Conservation (phyloP, 2,329 filamentous ascomycete species). For the Ophiocordyceps robertsii region DNA sequence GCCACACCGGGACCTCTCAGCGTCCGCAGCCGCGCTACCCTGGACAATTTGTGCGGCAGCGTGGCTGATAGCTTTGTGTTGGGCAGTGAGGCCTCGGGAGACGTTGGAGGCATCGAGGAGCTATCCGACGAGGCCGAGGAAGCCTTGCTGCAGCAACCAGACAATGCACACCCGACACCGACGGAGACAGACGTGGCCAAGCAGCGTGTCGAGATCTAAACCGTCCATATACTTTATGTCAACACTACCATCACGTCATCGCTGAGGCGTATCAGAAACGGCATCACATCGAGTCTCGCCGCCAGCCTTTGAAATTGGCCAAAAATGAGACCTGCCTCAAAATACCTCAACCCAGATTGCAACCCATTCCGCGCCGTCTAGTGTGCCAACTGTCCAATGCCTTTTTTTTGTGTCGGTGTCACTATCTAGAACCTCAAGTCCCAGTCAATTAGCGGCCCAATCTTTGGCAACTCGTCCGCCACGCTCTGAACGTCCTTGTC, state of each 20-base stretch:
- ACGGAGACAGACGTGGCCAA: background rate
- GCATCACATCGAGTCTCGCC: too few species aligned
- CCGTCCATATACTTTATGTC: background rate
- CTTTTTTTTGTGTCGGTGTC: background rate
- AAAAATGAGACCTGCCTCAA: background rate
- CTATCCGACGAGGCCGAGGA: conserved; percentile 24
- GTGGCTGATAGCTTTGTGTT: conserved; percentile 32
- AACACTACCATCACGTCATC: background rate
- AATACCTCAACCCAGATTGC: background rate
- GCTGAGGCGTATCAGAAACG: too few species aligned
- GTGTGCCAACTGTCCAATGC: background rate
- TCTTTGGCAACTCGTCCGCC: conserved; percentile 76
- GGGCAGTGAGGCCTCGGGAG: conserved; percentile 23
- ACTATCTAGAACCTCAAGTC: conserved; percentile 44
- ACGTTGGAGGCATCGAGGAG: conserved; percentile 25
- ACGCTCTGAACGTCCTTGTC: conserved; percentile 99
- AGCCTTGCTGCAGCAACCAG: conserved; percentile 17
- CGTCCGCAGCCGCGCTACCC: conserved; percentile 19
- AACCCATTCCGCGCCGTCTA: background rate
- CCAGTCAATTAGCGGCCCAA: conserved; percentile 81
- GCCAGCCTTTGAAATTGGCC: background rate
- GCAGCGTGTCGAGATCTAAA: background rate
- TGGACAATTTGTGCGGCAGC: conserved; percentile 25
- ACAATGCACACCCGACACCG: conserved; percentile 5
- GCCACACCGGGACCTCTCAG: conserved; percentile 26